Evolutionary conservation across 2,329 filamentous ascomycete genomes (phyloP).

Genomic region (Bipolaris bicolor): DNA sequence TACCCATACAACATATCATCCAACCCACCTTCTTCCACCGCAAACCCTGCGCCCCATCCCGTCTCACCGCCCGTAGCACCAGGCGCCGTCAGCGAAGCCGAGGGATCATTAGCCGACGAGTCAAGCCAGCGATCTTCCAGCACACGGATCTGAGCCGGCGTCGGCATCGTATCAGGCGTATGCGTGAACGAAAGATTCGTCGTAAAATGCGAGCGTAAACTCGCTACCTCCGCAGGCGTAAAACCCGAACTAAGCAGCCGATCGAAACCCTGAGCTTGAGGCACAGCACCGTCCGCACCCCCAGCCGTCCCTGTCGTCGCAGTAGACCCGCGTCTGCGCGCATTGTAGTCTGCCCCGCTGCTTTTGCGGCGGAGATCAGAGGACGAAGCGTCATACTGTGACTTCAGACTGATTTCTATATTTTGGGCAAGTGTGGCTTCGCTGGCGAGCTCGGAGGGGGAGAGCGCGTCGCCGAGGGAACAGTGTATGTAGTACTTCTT

Average conservation of each 20-base stretch:
- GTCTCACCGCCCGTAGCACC: constrained; percentile 42
- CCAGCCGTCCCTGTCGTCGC: constrained; percentile 54
- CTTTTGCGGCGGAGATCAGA: constrained; percentile 22
- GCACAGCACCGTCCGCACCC: constrained; percentile 62
- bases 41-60: constrained; percentile 59
- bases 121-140: constrained; percentile 95
- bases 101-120: constrained; percentile 54
- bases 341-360: constrained; percentile 15
- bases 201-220: constrained; percentile 85
- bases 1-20: constrained; percentile 90
- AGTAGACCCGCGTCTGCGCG: constrained; percentile 26
- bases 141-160: constrained; percentile 72
- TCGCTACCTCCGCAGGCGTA: constrained; percentile 79
- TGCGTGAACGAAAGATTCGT: constrained; percentile 81
- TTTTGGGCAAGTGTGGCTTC: constrained; percentile 61
- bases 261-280: constrained; percentile 87
- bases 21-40: constrained; percentile 66
- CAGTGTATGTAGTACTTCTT: constrained; percentile 87
- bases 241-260: constrained; percentile 82
- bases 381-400: constrained; percentile 30
- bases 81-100: constrained; percentile 48
- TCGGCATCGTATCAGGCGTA: constrained; percentile 88
- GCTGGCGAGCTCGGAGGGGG: constrained; percentile 68
- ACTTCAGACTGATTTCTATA: constrained; percentile 49
- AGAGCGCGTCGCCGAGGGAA: constrained; percentile 80